phyloP scores from a whole-genome alignment of 805 yeast species.

The Saccharomycopsis olivae region DNA sequence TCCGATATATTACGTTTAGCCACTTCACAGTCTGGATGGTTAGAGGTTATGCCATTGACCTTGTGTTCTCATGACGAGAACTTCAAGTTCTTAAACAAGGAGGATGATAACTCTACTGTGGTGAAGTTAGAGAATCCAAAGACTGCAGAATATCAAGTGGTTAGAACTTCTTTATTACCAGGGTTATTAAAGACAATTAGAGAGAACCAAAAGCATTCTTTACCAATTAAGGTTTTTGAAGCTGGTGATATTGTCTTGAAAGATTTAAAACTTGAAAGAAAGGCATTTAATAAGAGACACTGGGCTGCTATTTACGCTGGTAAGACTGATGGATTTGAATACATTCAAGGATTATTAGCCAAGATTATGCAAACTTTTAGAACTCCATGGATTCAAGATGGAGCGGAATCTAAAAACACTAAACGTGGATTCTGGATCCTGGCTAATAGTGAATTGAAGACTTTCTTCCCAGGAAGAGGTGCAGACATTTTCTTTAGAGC shows the following conservation, averaged over 20 bases:
- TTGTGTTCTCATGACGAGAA: slow-evolving; percentile 96
- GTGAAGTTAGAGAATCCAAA: slow-evolving; percentile 94
- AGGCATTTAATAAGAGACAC: slow-evolving; percentile 83
- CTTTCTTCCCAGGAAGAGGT: slow-evolving; percentile 96
- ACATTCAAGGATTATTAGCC: slow-evolving; percentile 87
- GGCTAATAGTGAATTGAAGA: slow-evolving; percentile 52
- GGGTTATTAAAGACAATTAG: slow-evolving; percentile 91
- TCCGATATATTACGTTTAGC: slow-evolving; percentile 86
- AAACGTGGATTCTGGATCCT: slow-evolving; percentile 84
- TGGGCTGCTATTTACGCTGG: slow-evolving; percentile 95
- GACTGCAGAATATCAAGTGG: slow-evolving; percentile 94
- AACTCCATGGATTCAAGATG: slow-evolving; percentile 66
- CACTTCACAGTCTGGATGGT: slow-evolving; percentile 90
- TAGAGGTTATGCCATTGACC: slow-evolving; percentile 92
- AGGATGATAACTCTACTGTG: slow-evolving; percentile 67
- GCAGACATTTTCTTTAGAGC: slow-evolving; percentile 75
- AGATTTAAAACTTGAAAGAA: slow-evolving; percentile 70
- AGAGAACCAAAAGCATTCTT: slow-evolving; percentile 90
- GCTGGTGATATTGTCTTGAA: slow-evolving; percentile 90
- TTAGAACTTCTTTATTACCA: slow-evolving; percentile 87
- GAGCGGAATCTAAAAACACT: slow-evolving; percentile 30
- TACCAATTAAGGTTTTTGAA: slow-evolving; percentile 93
- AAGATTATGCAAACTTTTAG: slow-evolving; percentile 94
- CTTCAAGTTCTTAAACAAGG: slow-evolving; percentile 69
- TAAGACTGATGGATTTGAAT: slow-evolving; percentile 90